Conservation (phyloP, 2,329 filamentous ascomycete species). For the Hawksworthiomyces lignivorus region DNA sequence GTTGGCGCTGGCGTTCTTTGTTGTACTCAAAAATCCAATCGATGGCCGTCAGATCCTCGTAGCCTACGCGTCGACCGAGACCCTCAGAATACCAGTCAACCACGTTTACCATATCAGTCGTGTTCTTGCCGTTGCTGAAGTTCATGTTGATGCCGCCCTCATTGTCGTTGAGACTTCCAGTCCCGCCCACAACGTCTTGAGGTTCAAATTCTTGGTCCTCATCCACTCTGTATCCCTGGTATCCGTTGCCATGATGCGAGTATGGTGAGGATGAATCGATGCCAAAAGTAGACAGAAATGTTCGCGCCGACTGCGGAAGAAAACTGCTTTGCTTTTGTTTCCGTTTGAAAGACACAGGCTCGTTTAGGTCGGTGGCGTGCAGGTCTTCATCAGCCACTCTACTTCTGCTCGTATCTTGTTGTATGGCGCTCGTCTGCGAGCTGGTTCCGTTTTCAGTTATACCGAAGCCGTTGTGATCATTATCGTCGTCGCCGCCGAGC, state of each 20-base stretch:
- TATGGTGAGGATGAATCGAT: background rate
- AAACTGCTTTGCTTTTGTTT: slow-evolving; percentile 47
- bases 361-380: slow-evolving; percentile 39
- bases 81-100: slow-evolving; percentile 82
- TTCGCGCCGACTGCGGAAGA: slow-evolving; percentile 37
- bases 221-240: too few species aligned
- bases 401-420: too few species aligned
- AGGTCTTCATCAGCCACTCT: slow-evolving; percentile 45
- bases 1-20: slow-evolving; percentile 82
- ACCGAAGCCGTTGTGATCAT: slow-evolving; percentile 18
- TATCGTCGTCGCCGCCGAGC: slow-evolving; percentile 32
- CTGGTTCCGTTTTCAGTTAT: slow-evolving; percentile 5
- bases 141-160: background rate
- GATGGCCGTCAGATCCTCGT: slow-evolving; percentile 94
- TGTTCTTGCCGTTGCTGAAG: background rate
- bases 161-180: background rate
- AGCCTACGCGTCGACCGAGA: slow-evolving; percentile 81
- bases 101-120: slow-evolving; percentile 16
- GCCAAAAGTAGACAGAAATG: slow-evolving; percentile 38
- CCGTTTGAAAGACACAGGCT: slow-evolving; percentile 64
- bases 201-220: slow-evolving; percentile 7
- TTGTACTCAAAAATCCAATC: slow-evolving; percentile 99
- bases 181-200: slow-evolving; percentile 5
- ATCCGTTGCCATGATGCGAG: background rate
- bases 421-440: too few species aligned